Evolutionary conservation across 2,329 filamentous ascomycete genomes (phyloP), one percentile per base, ranked within the genome.

Genomic region (Ophiostoma piceae): DNA sequence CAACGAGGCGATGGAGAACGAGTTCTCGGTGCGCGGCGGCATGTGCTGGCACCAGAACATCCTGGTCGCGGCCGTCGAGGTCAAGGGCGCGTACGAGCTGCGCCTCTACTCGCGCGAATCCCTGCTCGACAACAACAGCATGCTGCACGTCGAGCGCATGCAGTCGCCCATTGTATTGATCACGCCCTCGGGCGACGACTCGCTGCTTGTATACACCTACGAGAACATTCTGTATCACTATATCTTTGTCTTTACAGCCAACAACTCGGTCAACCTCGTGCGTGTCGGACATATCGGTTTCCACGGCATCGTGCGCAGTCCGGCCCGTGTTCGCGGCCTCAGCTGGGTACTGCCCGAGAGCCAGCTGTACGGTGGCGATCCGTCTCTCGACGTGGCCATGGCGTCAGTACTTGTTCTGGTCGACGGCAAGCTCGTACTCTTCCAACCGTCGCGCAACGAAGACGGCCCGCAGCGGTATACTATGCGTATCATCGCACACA

Each of bases 21-120:
- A 94, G 73, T 99, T 99, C 77, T 88, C 92, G 32, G 92, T 99
- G 16, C 85, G 94, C 73, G 95, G 95, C 67, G 95, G 95, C 7
- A 97, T 99, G 94, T 98, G 94, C 78, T 99, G 95, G 95, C 94
- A 96, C 77, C 93, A 96, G 74, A 94, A 99, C 79, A 91, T 98
- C 41, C 84, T 99, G 22, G 92, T 98, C 70, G 94, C 93, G 54
- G 93, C 94, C 3, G 90, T 97, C n/a, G 95, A 99, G 79, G 89
- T 88, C 69, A 91, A 91, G 74, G 87, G 89, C 74, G 88, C 88
- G 29, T 93, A 93, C 75, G 91, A 97, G 81, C 81, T 99, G 67
- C 91, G 95, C n/a, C 84, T 99, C 19, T 98, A 94, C 79, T 97
- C 94, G 0, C 88, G 96, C 70, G 95, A 99, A 78, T 85, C 90